phyloP scores from a whole-genome alignment of 2,329 filamentous ascomycete species.

The Dactylellina parvicollis region DNA sequence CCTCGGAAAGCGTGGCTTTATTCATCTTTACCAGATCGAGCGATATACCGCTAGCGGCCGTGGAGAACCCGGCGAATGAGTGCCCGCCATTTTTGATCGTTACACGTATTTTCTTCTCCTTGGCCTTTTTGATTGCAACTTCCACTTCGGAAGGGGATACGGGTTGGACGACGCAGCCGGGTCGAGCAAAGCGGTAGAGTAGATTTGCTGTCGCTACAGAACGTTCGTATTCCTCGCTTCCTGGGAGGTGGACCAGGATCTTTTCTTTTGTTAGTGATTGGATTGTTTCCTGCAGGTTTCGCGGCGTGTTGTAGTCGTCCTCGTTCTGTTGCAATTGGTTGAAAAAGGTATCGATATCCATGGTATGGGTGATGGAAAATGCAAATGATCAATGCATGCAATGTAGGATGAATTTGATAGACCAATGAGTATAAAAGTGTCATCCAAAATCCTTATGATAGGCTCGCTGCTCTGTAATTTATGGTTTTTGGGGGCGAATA shows the following conservation, averaged over 20 bases:
- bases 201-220: conserved; percentile 58
- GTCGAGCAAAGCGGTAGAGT: conserved; percentile 58
- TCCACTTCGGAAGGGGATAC: conserved; percentile 50
- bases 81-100: conserved; percentile 60
- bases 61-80: conserved; percentile 60
- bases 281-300: too few species aligned
- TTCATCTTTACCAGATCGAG: conserved; percentile 60
- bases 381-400: too few species aligned
- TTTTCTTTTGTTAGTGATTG: neutral
- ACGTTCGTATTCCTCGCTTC: conserved; percentile 55
- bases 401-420: too few species aligned
- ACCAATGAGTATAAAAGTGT: too few species aligned
- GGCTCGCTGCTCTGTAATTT: too few species aligned
- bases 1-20: conserved; percentile 56
- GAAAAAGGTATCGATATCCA: too few species aligned
- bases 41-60: conserved; percentile 58
- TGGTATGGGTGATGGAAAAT: too few species aligned
- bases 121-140: conserved; percentile 47
- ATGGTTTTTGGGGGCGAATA: too few species aligned
- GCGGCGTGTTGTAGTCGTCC: too few species aligned
- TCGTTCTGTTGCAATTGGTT: too few species aligned
- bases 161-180: conserved; percentile 57
- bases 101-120: conserved; percentile 29
- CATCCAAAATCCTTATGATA: too few species aligned
- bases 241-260: conserved; percentile 25